Conservation (phyloP, 768 basidiomycete species). For the Suillus tomentosus region DNA sequence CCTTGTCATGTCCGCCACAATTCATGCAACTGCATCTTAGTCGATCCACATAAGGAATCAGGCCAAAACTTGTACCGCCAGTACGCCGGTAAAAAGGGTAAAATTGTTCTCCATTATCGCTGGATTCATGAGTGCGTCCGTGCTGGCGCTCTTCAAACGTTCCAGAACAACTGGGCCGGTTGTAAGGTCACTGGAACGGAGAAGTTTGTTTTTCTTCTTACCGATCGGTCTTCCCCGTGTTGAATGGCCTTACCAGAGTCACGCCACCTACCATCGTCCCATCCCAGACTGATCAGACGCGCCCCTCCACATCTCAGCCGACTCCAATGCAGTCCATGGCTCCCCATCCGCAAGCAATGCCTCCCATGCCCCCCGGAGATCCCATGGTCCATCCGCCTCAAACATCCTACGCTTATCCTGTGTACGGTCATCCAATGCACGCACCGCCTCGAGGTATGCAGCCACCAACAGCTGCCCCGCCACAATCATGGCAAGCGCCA, state of each 20-base stretch:
- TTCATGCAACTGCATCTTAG: constrained; percentile 37
- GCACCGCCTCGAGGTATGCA: constrained; percentile 44
- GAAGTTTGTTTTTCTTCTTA: constrained; percentile 45
- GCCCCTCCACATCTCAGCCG: constrained; percentile 24
- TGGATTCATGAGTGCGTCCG: constrained; percentile 84
- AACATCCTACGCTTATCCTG: constrained; percentile 32
- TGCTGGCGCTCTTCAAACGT: constrained; percentile 68
- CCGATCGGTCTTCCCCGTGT: constrained; percentile 6
- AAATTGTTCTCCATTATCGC: constrained; percentile 69
- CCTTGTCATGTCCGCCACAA: constrained; percentile 7
- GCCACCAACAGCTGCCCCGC: constrained; percentile 47
- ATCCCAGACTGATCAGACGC: constrained; percentile 24
- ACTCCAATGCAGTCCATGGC: constrained; percentile 30
- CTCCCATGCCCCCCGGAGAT: constrained; percentile 30
- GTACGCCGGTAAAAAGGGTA: constrained; percentile 77
- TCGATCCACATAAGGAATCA: constrained; percentile 76
- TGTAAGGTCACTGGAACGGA: constrained; percentile 81
- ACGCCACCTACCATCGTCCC: constrained; percentile 24
- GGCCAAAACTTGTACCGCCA: constrained; percentile 83
- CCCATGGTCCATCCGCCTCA: constrained; percentile 33
- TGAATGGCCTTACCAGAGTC: constrained; percentile 22
- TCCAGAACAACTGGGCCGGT: constrained; percentile 74
- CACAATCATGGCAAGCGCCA: constrained; percentile 67
- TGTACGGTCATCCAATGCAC: constrained; percentile 44
- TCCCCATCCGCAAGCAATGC: constrained; percentile 29